A percentile compares a stretch with the other conserved stretches of the same genome.
phyloP scores from a whole-genome alignment of 2,329 filamentous ascomycete genomes.

The Thermoascus crustaceus region DNA sequence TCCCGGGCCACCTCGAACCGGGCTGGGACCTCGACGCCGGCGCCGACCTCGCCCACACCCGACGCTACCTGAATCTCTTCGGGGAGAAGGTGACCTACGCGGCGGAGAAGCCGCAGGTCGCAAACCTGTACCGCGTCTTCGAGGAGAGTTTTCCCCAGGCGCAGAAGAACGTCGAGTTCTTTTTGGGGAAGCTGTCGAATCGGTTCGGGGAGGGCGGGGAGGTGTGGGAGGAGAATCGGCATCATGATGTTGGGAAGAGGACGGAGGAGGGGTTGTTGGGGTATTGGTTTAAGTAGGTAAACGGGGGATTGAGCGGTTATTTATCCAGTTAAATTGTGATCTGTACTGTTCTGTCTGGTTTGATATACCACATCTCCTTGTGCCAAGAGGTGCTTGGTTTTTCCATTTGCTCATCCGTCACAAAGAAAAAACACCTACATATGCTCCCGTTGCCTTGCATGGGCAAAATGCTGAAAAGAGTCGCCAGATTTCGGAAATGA shows the following conservation, averaged over 20 bases:
- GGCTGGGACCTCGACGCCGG: conserved; percentile 21
- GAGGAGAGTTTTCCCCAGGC: conserved; percentile 20
- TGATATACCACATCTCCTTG: too few species aligned
- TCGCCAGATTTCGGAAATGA: too few species aligned
- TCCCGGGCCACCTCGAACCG: conserved; percentile 19
- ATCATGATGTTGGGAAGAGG: conserved; percentile 15
- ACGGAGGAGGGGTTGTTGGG: conserved; percentile 10
- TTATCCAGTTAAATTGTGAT: too few species aligned
- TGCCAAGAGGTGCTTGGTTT: background rate
- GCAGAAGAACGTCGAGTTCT: conserved; percentile 26
- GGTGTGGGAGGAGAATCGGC: conserved; percentile 26
- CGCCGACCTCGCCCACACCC: conserved; percentile 21
- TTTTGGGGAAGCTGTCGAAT: conserved; percentile 25
- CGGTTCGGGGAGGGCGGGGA: conserved; percentile 24
- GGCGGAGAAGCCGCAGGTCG: conserved; percentile 15
- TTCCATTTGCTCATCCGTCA: too few species aligned
- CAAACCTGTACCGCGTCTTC: conserved; percentile 23
- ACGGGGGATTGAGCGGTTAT: too few species aligned
- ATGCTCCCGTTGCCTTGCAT: too few species aligned
- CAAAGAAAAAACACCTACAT: too few species aligned
- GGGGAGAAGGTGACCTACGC: conserved; percentile 21
- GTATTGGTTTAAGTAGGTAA: conserved; percentile 13
- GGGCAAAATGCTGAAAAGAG: too few species aligned
- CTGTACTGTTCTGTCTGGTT: too few species aligned
- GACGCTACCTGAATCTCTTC: conserved; percentile 23